phyloP scores from a whole-genome alignment of 768 basidiomycete genomes.

The Mycena capillaripes region DNA sequence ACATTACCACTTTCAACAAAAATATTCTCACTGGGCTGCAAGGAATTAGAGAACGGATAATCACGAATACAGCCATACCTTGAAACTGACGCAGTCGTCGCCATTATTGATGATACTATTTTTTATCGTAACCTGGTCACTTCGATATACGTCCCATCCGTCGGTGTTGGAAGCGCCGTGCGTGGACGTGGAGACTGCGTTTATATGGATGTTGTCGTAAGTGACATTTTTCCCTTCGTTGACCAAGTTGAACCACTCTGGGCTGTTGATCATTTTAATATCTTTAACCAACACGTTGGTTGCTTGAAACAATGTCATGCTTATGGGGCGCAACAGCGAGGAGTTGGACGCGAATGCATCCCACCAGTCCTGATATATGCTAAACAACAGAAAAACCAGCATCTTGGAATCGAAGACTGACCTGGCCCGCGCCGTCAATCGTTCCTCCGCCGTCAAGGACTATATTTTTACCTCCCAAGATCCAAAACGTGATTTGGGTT shows the following conservation, averaged over 20 bases:
- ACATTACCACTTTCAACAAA: not conserved
- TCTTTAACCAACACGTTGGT: conserved; percentile 28
- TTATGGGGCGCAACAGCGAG: conserved; percentile 1
- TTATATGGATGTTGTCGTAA: conserved; percentile 62
- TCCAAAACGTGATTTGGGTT: conserved; percentile 67
- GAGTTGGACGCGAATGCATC: conserved; percentile 58
- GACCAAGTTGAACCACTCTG: conserved; percentile 41
- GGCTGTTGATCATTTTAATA: conserved; percentile 25
- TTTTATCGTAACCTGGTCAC: conserved; percentile 61
- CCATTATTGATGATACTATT: conserved; percentile 68
- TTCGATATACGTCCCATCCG: conserved; percentile 71
- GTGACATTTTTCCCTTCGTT: conserved; percentile 62
- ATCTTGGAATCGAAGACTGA: conserved; percentile 39
- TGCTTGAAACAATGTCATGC: conserved; percentile 28
- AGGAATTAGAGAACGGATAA: not conserved
- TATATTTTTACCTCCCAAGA: conserved; percentile 64
- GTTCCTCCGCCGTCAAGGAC: conserved; percentile 70
- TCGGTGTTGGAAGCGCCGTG: conserved; percentile 66
- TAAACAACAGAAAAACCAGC: not conserved
- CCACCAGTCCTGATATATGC: conserved; percentile 61
- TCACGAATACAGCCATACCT: conserved; percentile 32
- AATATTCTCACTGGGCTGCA: not conserved
- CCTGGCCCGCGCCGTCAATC: conserved; percentile 75
- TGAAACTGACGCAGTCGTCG: conserved; percentile 74
- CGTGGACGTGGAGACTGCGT: conserved; percentile 59